Conservation (phyloP, 352 stramenopile genomes). For the Phytophthora pisi region DNA sequence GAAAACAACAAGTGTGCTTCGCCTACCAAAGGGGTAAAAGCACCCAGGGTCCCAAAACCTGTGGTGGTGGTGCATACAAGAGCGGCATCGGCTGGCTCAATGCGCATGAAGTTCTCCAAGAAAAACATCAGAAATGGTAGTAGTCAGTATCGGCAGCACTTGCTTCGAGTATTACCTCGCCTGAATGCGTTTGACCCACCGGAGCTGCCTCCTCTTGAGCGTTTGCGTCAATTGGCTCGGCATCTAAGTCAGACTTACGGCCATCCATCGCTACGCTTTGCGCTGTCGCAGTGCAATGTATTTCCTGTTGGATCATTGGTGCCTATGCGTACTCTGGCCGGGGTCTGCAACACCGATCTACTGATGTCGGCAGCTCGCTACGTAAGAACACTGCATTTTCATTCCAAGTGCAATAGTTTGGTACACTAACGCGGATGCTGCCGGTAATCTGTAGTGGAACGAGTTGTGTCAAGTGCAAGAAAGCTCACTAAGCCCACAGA, state of each 20-base stretch:
- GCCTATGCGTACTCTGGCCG: conserved; percentile 32
- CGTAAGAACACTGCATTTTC: conserved; percentile 33
- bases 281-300: conserved; percentile 53
- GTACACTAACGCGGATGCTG: background rate
- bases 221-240: conserved; percentile 43
- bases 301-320: conserved; percentile 43
- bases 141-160: conserved; percentile 35
- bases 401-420: conserved; percentile 3
- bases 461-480: conserved; percentile 42
- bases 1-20: background rate
- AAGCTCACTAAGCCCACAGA: conserved; percentile 8
- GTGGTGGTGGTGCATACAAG: conserved; percentile 31
- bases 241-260: conserved; percentile 49
- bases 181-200: conserved; percentile 16
- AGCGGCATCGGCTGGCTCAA: conserved; percentile 32
- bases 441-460: conserved; percentile 34
- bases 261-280: conserved; percentile 57
- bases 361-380: conserved; percentile 45
- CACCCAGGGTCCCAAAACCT: conserved; percentile 23
- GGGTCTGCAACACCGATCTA: conserved; percentile 45
- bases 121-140: conserved; percentile 41
- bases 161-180: conserved; percentile 38
- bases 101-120: conserved; percentile 42
- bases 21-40: conserved; percentile 12
- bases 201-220: conserved; percentile 27